These are phyloP conservation scores for Fusarium denticulatum DNA, from an alignment of 2,329 filamentous ascomycete genomes.

Conservation along the genomic window DNA sequence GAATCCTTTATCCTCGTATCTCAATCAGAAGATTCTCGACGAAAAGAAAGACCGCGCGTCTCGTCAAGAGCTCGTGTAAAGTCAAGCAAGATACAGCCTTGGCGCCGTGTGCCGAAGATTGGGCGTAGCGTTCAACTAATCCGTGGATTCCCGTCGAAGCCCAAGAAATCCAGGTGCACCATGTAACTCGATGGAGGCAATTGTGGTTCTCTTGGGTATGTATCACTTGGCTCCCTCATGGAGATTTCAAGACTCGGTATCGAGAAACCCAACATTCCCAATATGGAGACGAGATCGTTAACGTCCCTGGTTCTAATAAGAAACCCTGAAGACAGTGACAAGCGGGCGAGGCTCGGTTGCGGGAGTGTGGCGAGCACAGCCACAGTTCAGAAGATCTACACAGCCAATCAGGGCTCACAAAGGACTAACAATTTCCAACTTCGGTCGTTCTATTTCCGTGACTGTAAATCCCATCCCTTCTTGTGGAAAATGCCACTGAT, in stretches of 20 bases:
- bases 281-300: slow-evolving; percentile 11
- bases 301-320: slow-evolving; percentile 2
- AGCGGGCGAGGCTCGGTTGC: slow-evolving; percentile 29
- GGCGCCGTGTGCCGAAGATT: slow-evolving; percentile 12
- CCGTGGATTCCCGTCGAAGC: slow-evolving; percentile 9
- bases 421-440: not conserved
- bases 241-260: slow-evolving; percentile 2
- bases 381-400: slow-evolving; percentile 14
- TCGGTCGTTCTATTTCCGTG: slow-evolving; percentile 23
- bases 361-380: slow-evolving; percentile 41
- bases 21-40: not conserved
- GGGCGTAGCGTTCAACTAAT: not conserved
- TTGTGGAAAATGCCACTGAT: slow-evolving; percentile 10
- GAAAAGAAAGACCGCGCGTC: slow-evolving; percentile 10
- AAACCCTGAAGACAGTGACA: slow-evolving; percentile 15
- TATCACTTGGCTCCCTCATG: slow-evolving; percentile 33
- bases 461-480: slow-evolving; percentile 23
- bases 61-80: not conserved
- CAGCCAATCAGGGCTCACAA: slow-evolving; percentile 13
- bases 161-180: slow-evolving; percentile 7
- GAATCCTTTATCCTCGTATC: not conserved
- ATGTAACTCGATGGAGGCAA: slow-evolving; percentile 13
- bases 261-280: slow-evolving; percentile 6
- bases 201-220: slow-evolving; percentile 14
- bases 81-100: slow-evolving; percentile 12